phyloP scores from a whole-genome alignment of 2,329 filamentous ascomycete species.

The Colletotrichum abscissum region DNA sequence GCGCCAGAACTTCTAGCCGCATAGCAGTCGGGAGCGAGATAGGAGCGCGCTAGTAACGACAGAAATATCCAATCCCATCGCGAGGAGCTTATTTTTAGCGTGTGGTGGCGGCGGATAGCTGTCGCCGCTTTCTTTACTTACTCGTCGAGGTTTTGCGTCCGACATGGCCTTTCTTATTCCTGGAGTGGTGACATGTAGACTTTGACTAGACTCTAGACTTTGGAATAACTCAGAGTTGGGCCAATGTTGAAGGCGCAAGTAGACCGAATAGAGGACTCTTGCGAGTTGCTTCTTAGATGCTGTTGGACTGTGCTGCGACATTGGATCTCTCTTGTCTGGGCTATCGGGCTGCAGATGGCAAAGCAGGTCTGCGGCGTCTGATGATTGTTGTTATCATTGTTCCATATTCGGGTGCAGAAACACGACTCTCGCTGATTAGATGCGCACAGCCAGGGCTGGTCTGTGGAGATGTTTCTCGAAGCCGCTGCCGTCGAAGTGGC shows the following conservation, averaged over 20 bases:
- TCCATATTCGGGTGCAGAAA: constrained; percentile 6
- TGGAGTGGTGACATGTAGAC: constrained; percentile 9
- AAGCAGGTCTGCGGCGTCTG: neutral
- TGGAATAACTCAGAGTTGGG: neutral
- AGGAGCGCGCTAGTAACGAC: constrained; percentile 16
- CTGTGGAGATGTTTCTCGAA: constrained; percentile 23
- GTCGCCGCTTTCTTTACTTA: constrained; percentile 22
- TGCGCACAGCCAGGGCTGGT: constrained; percentile 16
- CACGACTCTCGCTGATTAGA: constrained; percentile 14
- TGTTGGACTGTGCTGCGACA: neutral
- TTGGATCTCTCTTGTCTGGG: neutral
- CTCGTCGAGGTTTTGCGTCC: neutral
- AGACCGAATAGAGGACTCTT: neutral
- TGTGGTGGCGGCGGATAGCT: constrained; percentile 24
- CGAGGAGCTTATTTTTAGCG: constrained; percentile 30
- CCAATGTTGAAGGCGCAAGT: too few species aligned
- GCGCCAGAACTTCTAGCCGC: constrained; percentile 6
- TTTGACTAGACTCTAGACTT: neutral
- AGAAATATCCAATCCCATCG: constrained; percentile 9
- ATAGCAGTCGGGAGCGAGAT: constrained; percentile 14
- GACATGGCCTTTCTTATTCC: constrained; percentile 13
- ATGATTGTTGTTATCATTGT: neutral
- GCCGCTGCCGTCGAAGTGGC: neutral
- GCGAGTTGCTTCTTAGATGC: neutral
- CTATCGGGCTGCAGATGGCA: neutral